Evolutionary conservation across 495 filamentous ascomycete genomes (phyloP).

Genomic region (Penicillium cataractarum): DNA sequence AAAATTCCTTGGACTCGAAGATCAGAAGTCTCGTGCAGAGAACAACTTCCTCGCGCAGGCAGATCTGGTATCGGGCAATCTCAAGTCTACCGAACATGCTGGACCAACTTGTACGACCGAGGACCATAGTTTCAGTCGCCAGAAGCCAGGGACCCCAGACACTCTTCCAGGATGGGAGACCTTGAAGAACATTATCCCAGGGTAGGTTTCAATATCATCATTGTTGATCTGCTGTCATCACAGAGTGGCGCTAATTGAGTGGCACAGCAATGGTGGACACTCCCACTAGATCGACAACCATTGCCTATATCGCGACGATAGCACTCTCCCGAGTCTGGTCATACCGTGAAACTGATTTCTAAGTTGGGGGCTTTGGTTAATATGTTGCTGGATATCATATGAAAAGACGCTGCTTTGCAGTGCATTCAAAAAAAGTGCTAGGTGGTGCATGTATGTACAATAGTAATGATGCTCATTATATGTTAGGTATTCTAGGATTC

Average conservation of each 20-base stretch:
- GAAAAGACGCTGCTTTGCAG: neutral
- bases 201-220: conserved; percentile 22
- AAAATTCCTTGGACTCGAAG: conserved; percentile 31
- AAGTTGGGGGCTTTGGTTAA: neutral
- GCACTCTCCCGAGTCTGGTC: neutral
- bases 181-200: conserved; percentile 23
- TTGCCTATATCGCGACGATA: neutral
- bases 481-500: neutral
- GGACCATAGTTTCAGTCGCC: conserved; percentile 43
- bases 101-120: conserved; percentile 35
- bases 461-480: neutral
- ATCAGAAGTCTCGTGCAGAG: conserved; percentile 40
- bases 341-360: neutral
- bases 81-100: conserved; percentile 8
- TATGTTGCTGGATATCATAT: neutral
- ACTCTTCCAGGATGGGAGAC: conserved; percentile 42
- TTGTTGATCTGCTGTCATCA: neutral
- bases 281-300: neutral
- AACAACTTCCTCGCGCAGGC: conserved; percentile 26
- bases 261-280: neutral
- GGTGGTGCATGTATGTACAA: neutral
- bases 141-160: conserved; percentile 36
- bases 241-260: neutral
- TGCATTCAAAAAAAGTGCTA: neutral
- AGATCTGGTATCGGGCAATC: conserved; percentile 11